Evolutionary conservation across 768 basidiomycete species (phyloP).

Genomic region (Lepiota subincarnata): DNA sequence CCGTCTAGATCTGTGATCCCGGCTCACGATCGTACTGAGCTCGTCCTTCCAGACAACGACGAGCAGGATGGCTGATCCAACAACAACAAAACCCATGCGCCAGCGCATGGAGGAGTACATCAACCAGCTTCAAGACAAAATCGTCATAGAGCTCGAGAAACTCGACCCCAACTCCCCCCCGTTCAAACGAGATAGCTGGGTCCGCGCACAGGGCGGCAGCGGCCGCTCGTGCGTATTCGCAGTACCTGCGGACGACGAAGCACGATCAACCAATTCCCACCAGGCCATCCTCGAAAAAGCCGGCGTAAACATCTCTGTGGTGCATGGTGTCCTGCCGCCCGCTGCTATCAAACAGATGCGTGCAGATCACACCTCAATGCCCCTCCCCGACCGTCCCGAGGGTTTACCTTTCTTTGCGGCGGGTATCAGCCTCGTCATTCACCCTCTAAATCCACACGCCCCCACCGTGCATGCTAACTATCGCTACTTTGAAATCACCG

Average conservation of each 20-base stretch:
- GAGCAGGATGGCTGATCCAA: slow-evolving; percentile 15
- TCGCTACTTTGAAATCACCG: slow-evolving; percentile 92
- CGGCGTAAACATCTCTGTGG: slow-evolving; percentile 91
- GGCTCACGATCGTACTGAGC: too few species aligned
- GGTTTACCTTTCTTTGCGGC: slow-evolving; percentile 91
- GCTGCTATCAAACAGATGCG: slow-evolving; percentile 93
- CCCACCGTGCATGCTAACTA: slow-evolving; percentile 97
- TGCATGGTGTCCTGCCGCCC: slow-evolving; percentile 85
- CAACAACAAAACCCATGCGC: slow-evolving; percentile 54
- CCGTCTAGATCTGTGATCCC: background rate
- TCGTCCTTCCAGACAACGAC: too few species aligned
- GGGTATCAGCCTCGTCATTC: slow-evolving; percentile 89
- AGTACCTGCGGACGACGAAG: slow-evolving; percentile 33
- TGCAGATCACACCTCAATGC: slow-evolving; percentile 79
- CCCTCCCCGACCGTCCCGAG: slow-evolving; percentile 53
- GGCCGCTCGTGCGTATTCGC: slow-evolving; percentile 85
- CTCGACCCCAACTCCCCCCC: slow-evolving; percentile 67
- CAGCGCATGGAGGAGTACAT: slow-evolving; percentile 75
- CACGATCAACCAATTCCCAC: slow-evolving; percentile 15
- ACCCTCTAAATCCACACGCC: slow-evolving; percentile 89
- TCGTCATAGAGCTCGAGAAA: slow-evolving; percentile 71
- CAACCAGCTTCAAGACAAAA: slow-evolving; percentile 69
- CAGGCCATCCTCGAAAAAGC: slow-evolving; percentile 83
- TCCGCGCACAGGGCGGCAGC: slow-evolving; percentile 66
- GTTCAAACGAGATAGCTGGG: slow-evolving; percentile 82